phyloP scores from a whole-genome alignment of 208 protist genomes.

The Acanthamoeba divionensis region DNA sequence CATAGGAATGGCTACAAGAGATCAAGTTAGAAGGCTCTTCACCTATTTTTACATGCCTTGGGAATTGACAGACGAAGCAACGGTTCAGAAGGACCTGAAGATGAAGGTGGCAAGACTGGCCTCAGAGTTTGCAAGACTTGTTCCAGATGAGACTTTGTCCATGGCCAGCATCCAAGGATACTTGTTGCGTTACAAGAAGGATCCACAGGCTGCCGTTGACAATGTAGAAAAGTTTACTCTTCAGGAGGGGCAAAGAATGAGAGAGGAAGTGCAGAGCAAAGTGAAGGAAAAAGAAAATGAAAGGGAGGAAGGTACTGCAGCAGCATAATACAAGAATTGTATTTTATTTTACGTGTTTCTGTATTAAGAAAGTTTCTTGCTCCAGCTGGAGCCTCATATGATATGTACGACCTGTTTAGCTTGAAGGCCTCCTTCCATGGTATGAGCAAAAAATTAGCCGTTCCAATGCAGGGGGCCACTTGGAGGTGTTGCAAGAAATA shows the following conservation, averaged over 20 bases:
- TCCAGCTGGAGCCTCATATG: no score
- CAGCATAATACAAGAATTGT: no score
- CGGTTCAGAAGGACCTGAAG: background rate
- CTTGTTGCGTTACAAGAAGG: background rate
- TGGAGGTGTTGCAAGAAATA: no score
- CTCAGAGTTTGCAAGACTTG: background rate
- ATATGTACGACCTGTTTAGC: no score
- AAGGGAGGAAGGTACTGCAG: background rate
- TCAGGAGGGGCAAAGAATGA: background rate
- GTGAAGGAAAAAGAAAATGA: background rate
- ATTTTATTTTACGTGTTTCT: no score
- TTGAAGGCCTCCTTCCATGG: no score
- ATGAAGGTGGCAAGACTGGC: background rate
- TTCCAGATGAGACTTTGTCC: background rate
- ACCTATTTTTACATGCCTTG: background rate
- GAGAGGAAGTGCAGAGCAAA: background rate
- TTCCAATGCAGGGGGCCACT: no score
- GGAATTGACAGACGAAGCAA: background rate
- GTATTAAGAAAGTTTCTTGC: no score
- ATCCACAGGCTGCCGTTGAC: background rate
- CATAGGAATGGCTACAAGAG: slow-evolving; percentile 79
- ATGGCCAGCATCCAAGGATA: background rate
- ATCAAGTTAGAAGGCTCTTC: slow-evolving; percentile 86
- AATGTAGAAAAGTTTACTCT: background rate
- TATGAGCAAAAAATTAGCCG: no score